phyloP scores from a whole-genome alignment of 2,329 filamentous ascomycete genomes.

The Nigrograna mackinnonii region DNA sequence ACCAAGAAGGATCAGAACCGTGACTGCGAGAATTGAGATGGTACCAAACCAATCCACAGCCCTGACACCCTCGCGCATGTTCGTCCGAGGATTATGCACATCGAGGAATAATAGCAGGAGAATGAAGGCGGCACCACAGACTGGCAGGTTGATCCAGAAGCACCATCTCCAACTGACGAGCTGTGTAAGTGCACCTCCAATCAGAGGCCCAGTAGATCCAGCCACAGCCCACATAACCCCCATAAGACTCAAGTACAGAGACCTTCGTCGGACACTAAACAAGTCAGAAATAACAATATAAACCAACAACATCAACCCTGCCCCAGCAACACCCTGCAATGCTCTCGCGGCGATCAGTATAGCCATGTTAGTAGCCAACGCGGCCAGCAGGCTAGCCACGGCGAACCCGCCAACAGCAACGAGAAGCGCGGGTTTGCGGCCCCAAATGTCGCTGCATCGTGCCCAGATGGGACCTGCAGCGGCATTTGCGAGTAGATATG shows the following conservation, averaged over 20 bases:
- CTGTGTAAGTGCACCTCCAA: constrained; percentile 52
- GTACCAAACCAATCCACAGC: constrained; percentile 55
- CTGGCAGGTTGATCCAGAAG: constrained; percentile 23
- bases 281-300: constrained; percentile 56
- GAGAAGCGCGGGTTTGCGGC: constrained; percentile 13
- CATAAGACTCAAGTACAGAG: constrained; percentile 51
- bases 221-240: constrained; percentile 56
- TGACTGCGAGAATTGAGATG: neutral
- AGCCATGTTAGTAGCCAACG: neutral
- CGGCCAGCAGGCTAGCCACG: neutral
- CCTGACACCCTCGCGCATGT: constrained; percentile 43
- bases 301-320: constrained; percentile 26
- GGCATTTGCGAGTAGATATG: neutral
- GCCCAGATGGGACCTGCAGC: neutral
- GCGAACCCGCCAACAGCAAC: neutral
- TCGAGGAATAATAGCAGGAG: constrained; percentile 53
- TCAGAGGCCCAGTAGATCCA: constrained; percentile 50
- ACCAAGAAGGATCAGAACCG: constrained; percentile 65
- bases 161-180: constrained; percentile 50
- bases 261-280: constrained; percentile 51
- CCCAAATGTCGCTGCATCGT: constrained; percentile 1
- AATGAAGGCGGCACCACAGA: constrained; percentile 36
- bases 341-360: constrained; percentile 1
- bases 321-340: neutral
- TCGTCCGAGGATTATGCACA: constrained; percentile 54